Percentiles rank a stretch among this genome's conserved stretches.
Evolutionary conservation across 495 filamentous ascomycete genomes (phyloP).

Genomic region (Trichoderma virens): DNA sequence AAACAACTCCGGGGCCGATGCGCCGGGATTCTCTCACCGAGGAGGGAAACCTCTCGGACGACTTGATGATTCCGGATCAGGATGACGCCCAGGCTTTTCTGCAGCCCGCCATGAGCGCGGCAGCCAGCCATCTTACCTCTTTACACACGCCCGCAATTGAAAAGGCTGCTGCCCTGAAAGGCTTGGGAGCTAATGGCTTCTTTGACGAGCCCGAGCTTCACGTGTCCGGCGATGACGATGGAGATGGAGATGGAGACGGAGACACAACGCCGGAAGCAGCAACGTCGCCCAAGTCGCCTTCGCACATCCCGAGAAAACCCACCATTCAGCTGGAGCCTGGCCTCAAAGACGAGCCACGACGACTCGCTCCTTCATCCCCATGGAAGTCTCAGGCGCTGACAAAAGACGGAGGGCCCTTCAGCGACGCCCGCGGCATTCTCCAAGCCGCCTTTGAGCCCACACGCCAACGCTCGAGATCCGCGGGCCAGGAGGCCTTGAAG

Average conservation of each 20-base stretch:
- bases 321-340: not conserved
- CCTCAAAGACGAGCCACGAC: not conserved
- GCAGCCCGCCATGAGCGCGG: slow-evolving; percentile 66
- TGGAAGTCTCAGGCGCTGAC: not conserved
- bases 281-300: not conserved
- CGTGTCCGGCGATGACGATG: slow-evolving; percentile 13
- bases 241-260: not conserved
- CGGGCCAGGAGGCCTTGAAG: slow-evolving; percentile 19
- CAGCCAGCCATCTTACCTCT: slow-evolving; percentile 63
- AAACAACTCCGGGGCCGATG: not conserved
- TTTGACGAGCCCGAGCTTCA: slow-evolving; percentile 32
- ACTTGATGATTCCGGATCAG: slow-evolving; percentile 32
- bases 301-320: not conserved
- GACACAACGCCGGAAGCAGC: not conserved
- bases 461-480: slow-evolving; percentile 16
- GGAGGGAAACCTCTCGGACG: slow-evolving; percentile 13
- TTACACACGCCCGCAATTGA: slow-evolving; percentile 67
- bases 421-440: slow-evolving; percentile 2
- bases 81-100: slow-evolving; percentile 59
- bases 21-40: slow-evolving; percentile 21
- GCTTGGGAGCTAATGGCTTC: slow-evolving; percentile 42
- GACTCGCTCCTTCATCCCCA: not conserved
- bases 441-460: slow-evolving; percentile 1
- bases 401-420: not conserved
- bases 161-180: slow-evolving; percentile 61